Base-by-base conservation (phyloP, 768 basidiomycete genomes). In the Cystofilobasidium macerans region DNA sequence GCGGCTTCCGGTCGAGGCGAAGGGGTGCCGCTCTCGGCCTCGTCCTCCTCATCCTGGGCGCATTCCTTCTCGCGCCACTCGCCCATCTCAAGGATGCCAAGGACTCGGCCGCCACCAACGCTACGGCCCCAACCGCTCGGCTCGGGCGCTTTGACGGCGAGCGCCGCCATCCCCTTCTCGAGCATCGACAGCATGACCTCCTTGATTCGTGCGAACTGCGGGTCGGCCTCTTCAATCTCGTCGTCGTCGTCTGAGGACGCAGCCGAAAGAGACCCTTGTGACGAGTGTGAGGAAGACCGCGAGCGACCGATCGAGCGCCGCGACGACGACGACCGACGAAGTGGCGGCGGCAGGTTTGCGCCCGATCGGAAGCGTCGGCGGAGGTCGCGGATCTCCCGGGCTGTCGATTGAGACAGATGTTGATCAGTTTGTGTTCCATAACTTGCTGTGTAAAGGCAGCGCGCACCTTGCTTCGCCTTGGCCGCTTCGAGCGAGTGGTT, bases 381-480 rank as follows among this genome's bases (percentile, higher is more conserved):
- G n/a, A 68, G 67, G 36, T 68, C 67, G 2, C 67, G 61, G 20
- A 68, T 68, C 42, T 68, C 67, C 4, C 57, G 62, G 26, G 61
- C 67, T 68, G 36, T 9, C n/a, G 36, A 51, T 28, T 30, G 33
- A 26, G 45, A 26, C 20, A 24, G 32, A 1, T 38, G 30, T 57
- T 9, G 42, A 20, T 51, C 47, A 35, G 45, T 22, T 38, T 7
- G 14, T 38, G 26, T 28, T 3, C 24, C 20, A 13, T 35, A 3
- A 18, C 20, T 16, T 24, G 35, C 32, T 20, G 47, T 0, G 24
- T 16, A 16, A 8, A 16, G 36, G 33, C 22, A 26, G 28, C n/a
- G 26, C 67, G 35, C 14, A 68, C 67, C 57, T 53, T 68, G 67
- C 32, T 48, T 43, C 14, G 67, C 67, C 42, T 68, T 68, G 2